Base-by-base conservation (phyloP, 2,329 filamentous ascomycete species). In the Ciborinia camelliae region DNA sequence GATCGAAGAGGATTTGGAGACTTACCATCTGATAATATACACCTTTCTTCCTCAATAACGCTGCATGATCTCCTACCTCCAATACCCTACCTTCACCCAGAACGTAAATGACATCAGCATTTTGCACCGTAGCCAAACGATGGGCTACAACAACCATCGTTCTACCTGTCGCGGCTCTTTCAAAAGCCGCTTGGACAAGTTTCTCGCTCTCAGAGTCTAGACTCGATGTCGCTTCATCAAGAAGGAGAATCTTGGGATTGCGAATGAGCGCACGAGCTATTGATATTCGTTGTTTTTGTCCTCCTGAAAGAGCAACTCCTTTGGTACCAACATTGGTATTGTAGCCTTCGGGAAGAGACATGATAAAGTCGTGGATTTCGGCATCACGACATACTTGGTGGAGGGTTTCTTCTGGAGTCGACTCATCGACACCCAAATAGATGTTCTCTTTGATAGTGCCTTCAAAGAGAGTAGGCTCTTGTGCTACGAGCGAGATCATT, bases 91-190 rank as follows among this genome's bases (percentile, higher is more conserved):
- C 73, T 50, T 71, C 71, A 7, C 72, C 72, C 26, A 73, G 52
- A 35, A 73, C 72, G 53, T 73, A 73, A 61, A 73, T 73, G 10
- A 72, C 66, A 67, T 73, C 71, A 1, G 90, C 89, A 70, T 92
- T 89, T 75, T 90, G 90, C 26, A 93, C 86, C 15, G 89, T 94
- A 0, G 88, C 88, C 57, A 94, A 79, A 18, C 90, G 81, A 74
- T 94, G 91, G 1, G 91, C 91, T 14, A 95, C 90, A 3, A 90
- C 89, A 3, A 95, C 80, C 70, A 90, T 92, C 2, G 91, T 87
- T 67, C 90, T 90, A 2, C 83, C 84, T 68, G 81, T 80, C 4
- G 81, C 81, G 0, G 85, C 86, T 50, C 80, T 80, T 78, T 91
- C 87, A 72, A 93, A 86, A 0, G 89, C 89, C 0, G 79, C 80